These are phyloP conservation scores for Globisporangium middletonii DNA, from an alignment of 352 stramenopile species.

Conservation along the genomic window DNA sequence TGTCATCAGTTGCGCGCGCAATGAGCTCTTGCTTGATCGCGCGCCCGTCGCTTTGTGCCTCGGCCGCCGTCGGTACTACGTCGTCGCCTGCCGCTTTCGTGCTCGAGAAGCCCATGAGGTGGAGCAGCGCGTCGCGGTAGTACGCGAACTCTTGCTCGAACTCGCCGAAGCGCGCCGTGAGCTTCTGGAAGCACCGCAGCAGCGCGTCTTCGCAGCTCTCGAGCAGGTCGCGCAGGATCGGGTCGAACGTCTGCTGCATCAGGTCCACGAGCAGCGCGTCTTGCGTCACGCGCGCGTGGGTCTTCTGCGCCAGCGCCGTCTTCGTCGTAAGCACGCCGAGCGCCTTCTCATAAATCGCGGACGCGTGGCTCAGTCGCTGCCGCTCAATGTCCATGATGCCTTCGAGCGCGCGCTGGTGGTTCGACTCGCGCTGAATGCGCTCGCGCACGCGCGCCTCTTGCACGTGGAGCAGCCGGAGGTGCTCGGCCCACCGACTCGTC, in stretches of 20 bases:
- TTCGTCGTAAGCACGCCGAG: slow-evolving; percentile 46
- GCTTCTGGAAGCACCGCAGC: slow-evolving; percentile 51
- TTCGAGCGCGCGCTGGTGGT: slow-evolving; percentile 54
- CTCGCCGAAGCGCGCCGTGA: slow-evolving; percentile 59
- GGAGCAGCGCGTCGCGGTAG: slow-evolving; percentile 56
- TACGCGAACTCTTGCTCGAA: slow-evolving; percentile 80
- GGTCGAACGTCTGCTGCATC: slow-evolving; percentile 66
- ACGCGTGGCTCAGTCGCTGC: slow-evolving; percentile 49
- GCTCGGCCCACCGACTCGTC: slow-evolving; percentile 41
- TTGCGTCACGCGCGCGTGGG: slow-evolving; percentile 49
- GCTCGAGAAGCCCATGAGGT: slow-evolving; percentile 22
- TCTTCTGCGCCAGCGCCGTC: slow-evolving; percentile 36
- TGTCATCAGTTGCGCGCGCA: slow-evolving; percentile 3
- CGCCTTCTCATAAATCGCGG: slow-evolving; percentile 50
- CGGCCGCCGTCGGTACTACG: slow-evolving; percentile 14
- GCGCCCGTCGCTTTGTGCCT: slow-evolving; percentile 19
- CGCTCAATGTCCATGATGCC: slow-evolving; percentile 71
- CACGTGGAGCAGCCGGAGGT: slow-evolving; percentile 42
- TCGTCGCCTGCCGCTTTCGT: slow-evolving; percentile 5
- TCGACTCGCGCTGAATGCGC: slow-evolving; percentile 43
- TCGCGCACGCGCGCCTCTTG: slow-evolving; percentile 52
- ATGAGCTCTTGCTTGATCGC: slow-evolving; percentile 48
- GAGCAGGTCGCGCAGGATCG: slow-evolving; percentile 57
- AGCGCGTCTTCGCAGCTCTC: slow-evolving; percentile 68
- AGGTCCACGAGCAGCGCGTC: slow-evolving; percentile 55